Evolutionary conservation across 2,329 filamentous ascomycete genomes (phyloP).

Genomic region (Lecanicillium sp.): DNA sequence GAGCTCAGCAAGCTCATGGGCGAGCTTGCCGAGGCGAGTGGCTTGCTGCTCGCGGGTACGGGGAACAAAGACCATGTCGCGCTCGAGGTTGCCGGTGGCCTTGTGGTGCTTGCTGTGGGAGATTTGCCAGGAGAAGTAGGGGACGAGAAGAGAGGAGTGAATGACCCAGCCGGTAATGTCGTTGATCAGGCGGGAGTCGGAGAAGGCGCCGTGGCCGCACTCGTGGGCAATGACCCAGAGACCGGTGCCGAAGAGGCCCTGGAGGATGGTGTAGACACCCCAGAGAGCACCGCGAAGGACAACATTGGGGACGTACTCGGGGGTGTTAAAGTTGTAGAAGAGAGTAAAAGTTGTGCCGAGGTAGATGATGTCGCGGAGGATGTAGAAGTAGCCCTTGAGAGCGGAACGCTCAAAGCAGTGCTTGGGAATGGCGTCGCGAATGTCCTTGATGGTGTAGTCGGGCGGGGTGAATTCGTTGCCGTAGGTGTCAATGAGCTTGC

Average conservation of each 20-base stretch:
- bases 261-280: slow-evolving; percentile 66
- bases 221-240: slow-evolving; percentile 97
- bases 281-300: slow-evolving; percentile 59
- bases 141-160: slow-evolving; percentile 83
- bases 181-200: slow-evolving; percentile 82
- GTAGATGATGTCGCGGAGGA: slow-evolving; percentile 70
- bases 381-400: slow-evolving; percentile 69
- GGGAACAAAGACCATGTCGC: slow-evolving; percentile 99
- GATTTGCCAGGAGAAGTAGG: slow-evolving; percentile 99
- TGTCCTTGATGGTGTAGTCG: slow-evolving; percentile 96
- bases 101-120: slow-evolving; percentile 99
- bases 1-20: slow-evolving; percentile 80
- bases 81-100: slow-evolving; percentile 92
- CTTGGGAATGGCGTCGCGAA: slow-evolving; percentile 92
- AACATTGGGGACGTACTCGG: slow-evolving; percentile 69
- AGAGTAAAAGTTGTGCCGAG: slow-evolving; percentile 75
- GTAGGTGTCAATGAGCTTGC: slow-evolving; percentile 79
- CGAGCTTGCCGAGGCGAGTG: slow-evolving; percentile 62
- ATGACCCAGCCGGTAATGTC: slow-evolving; percentile 88
- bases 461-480: slow-evolving; percentile 92
- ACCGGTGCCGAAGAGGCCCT: slow-evolving; percentile 90
- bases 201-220: slow-evolving; percentile 96
- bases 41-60: slow-evolving; percentile 81
- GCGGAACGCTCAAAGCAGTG: slow-evolving; percentile 93
- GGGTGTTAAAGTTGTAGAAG: slow-evolving; percentile 85